Evolutionary conservation across 495 filamentous ascomycete species (phyloP), one percentile per base, ranked within the genome.

Genomic region (Chaetomium cochliodes): DNA sequence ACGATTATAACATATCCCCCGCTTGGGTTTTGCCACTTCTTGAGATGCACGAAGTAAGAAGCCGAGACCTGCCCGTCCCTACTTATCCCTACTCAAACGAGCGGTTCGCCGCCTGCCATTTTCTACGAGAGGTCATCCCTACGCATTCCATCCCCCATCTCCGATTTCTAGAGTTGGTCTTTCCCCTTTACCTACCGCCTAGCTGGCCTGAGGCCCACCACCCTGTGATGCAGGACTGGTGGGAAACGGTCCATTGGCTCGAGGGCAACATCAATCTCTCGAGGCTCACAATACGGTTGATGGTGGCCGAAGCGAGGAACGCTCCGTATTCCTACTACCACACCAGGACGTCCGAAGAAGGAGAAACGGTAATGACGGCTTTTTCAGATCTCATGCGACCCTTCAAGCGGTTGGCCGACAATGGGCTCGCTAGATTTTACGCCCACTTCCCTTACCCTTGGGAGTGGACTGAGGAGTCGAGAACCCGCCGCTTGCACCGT

Each of bases 171-270:
- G 49, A 52, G 23, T 16, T 18, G 5, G 54, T 22, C 15, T 22
- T 57, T 26, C 54, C 54, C 54, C 54, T 20, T 22, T 57, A 57
- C 11, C 33, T 9, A 9, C n/a, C 33, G 1, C 3, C 25, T 9
- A 42, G 9, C 33, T 57, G 54, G 54, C 54, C 54, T 11, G 13
- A 18, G 20, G 15, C n/a, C 13, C 23, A 16, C 0, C 37, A 41
- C 22, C 54, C 20, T 16, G 33, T 33, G n/a, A 57, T 41, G 54
- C 20, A 16, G n/a, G 54, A 57, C 33, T 57, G 54, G 54, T 13
- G 11, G 6, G 5, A 5, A 22, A 57, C 54, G n/a, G 54, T 57
- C 33, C 5, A 23, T 37, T 57, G 54, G 54, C 37, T 57, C 3
- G 33, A 37, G 11, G 54, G 16, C n/a, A 57, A 57, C 33, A 13